Evolutionary conservation across 768 basidiomycete species (phyloP), one percentile per base, ranked within the genome.

Genomic region (Gyrodon lividus): DNA sequence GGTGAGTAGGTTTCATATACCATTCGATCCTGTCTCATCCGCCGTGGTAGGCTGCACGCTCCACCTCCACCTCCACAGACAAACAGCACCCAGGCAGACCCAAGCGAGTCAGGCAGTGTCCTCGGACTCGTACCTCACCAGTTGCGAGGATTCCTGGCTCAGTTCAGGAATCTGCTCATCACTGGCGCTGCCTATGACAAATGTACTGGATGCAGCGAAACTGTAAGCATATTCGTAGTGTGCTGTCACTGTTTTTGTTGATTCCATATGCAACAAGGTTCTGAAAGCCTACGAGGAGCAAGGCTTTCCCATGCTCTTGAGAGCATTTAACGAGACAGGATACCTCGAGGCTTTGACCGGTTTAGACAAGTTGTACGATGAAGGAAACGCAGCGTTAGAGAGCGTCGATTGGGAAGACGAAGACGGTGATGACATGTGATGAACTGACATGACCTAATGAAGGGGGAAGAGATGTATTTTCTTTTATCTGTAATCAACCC

Each of bases 121-220:
- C 79, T 98, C 2, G 96, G 96, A 0, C 72, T 86, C 16, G 90
- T 98, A 4, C 97, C 97, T 1, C 97, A 98, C 66, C 95, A 98
- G 65, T 75, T 98, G 9, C 84, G 97, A 5, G 97, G 95, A 0
- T 93, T 84, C 74, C 77, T 98, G 3, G 83, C 84, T 5, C 87
- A 92, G 55, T 99, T 96, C 76, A 78, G 84, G 46, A 92, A 84
- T 38, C 74, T 98, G 59, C 81, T 83, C 23, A 84, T 99, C 52
- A 83, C 86, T 0, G 97, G 96, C 0, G 83, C 87, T 2, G 91
- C 93, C 1, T 99, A 89, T 64, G 80, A 86, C 48, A 74, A 77
- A 48, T 99, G 96, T 66, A 96, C 94, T 1, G 97, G 92, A 0
- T 99, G 97, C 64, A 89, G 88, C 48, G 83, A 89, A 57, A 77